Evolutionary conservation across 768 basidiomycete genomes (phyloP).

Genomic region (Crucibulum laeve): DNA sequence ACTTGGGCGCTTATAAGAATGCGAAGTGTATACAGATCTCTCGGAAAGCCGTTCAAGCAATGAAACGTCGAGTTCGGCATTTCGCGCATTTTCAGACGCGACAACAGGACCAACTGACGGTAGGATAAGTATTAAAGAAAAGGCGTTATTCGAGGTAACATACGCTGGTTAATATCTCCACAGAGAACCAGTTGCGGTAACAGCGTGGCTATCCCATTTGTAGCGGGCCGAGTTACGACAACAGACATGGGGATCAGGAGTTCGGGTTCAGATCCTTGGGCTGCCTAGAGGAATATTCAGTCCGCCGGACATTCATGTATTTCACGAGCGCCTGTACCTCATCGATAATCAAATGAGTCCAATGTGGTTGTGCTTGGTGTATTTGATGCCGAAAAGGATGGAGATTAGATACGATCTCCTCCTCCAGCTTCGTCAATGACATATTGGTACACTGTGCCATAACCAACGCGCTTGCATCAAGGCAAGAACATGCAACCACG

Average conservation of each 20-base stretch:
- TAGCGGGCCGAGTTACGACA: conserved; percentile 24
- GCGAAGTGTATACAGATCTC: conserved; percentile 31
- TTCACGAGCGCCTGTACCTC: conserved; percentile 25
- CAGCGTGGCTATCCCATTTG: conserved; percentile 10
- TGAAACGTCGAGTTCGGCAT: conserved; percentile 42
- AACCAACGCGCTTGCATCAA: conserved; percentile 41
- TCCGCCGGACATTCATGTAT: not conserved
- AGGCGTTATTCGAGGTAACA: conserved; percentile 9
- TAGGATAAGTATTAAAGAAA: conserved; percentile 1
- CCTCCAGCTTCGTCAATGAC: conserved; percentile 33
- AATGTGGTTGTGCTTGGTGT: conserved; percentile 35
- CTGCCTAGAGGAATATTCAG: conserved; percentile 27
- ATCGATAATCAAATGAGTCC: conserved; percentile 50
- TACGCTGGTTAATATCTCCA: conserved; percentile 48
- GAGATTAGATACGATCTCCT: conserved; percentile 26
- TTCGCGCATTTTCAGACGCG: conserved; percentile 37
- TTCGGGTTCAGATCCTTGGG: conserved; percentile 51
- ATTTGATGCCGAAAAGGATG: conserved; percentile 30
- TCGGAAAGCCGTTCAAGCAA: conserved; percentile 45
- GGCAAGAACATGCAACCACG: conserved; percentile 42
- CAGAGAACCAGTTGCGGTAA: conserved; percentile 46
- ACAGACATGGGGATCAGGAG: conserved; percentile 46
- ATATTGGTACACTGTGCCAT: conserved; percentile 41
- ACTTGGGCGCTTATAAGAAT: conserved; percentile 12
- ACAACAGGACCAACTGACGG: conserved; percentile 43